phyloP scores from a whole-genome alignment of 2,329 filamentous ascomycete genomes.

The Fusarium duplospermum region DNA sequence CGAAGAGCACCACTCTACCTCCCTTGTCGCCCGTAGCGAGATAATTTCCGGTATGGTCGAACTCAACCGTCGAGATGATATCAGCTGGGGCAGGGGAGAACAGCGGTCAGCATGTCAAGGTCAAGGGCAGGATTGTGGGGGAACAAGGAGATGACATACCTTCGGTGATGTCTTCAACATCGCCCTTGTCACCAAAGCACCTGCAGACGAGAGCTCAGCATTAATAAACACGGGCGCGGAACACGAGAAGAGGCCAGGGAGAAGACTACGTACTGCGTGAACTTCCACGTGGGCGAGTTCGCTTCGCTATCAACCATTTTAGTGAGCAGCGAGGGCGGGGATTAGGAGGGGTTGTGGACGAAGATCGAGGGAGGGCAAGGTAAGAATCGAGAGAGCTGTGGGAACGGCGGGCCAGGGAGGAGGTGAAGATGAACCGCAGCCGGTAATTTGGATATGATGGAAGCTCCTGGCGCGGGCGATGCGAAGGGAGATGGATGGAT shows the following conservation, averaged over 20 bases:
- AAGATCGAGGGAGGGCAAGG: constrained; percentile 39
- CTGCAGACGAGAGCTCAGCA: constrained; percentile 59
- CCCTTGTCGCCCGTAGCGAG: constrained; percentile 92
- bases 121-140: constrained; percentile 19
- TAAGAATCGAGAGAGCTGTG: constrained; percentile 31
- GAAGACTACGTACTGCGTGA: constrained; percentile 85
- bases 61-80: constrained; percentile 92
- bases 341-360: constrained; percentile 37
- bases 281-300: constrained; percentile 98
- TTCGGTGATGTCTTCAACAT: constrained; percentile 99
- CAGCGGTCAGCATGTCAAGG: constrained; percentile 35
- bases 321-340: constrained; percentile 51
- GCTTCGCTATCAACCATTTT: constrained; percentile 98
- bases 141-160: constrained; percentile 62
- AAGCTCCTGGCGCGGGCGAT: constrained; percentile 26
- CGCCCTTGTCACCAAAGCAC: constrained; percentile 99
- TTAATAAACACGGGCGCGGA: constrained; percentile 10
- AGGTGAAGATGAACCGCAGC: constrained; percentile 31
- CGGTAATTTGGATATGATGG: constrained; percentile 17
- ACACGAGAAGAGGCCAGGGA: constrained; percentile 1
- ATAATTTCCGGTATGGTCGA: constrained; percentile 91
- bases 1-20: constrained; percentile 85
- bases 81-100: constrained; percentile 68
- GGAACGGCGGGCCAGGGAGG: constrained; percentile 37
- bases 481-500: constrained; percentile 30